Base-by-base conservation (phyloP, 2,329 filamentous ascomycete genomes). In the Apiospora saccharicola region DNA sequence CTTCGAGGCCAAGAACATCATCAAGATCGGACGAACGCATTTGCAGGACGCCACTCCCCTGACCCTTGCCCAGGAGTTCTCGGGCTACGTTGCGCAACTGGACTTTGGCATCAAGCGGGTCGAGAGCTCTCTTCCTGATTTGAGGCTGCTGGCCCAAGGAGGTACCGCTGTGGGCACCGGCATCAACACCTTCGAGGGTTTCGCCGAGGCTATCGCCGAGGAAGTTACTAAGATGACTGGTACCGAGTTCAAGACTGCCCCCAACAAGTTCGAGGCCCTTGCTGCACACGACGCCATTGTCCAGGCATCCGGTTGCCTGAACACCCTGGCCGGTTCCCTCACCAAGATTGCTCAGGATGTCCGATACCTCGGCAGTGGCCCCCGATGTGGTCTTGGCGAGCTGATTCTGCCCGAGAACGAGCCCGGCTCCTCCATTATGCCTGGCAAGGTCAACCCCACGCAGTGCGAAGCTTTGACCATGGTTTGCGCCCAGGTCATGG, bases 321-420 rank as follows among this genome's bases (percentile, higher is more conserved):
- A 98, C 89, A 98, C 95, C 41, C 90, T 98, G 73, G 95, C 96
- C 67, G 87, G 88, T 73, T 98, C 95, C 70, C 92, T 99, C 71
- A 97, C 94, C 90, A 98, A 99, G 90, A 98, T 99, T 79, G 96
- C 96, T 14, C 95, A 99, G 86, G 96, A 98, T 83, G 94, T 99
- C 81, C 93, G 96, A 80, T 98, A 98, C 87, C 93, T 98, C 70
- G 96, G 96, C 78, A 97, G 94, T 77, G 96, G 96, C 22, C 96
- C 96, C 71, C 94, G 96, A 73, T 98, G 96, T 84, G 96, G 96
- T 80, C 92, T 98, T 30, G 96, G 95, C 76, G 96, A 99, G 87
- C 90, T 99, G 75, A 90, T 90, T 80, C 91, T 99, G 70, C 96
- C 96, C 37, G 96, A 99, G 87, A 99, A 99, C 86, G 96, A 99